A percentile compares a stretch with the other conserved stretches of the same genome.
These are phyloP conservation scores for Pogostemon cablin DNA, from an alignment of 257 asterid genomes.

Conservation along the genomic window DNA sequence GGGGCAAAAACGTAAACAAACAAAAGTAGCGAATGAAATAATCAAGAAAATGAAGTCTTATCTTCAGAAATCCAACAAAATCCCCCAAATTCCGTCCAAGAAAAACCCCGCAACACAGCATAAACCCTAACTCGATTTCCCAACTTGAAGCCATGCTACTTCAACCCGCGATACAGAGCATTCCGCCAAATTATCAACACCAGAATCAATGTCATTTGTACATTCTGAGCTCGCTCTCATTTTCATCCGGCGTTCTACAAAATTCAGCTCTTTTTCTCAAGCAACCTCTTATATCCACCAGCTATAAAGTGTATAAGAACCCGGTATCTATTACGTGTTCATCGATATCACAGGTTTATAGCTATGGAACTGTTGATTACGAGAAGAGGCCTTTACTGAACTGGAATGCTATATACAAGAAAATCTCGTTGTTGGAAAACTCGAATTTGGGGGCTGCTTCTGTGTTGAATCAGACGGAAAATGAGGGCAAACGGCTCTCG, in stretches of 20 bases:
- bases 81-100: not conserved
- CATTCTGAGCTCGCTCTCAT: slow-evolving; percentile 45
- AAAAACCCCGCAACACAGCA: slow-evolving; percentile 16
- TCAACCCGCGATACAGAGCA: slow-evolving; percentile 52
- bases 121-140: slow-evolving; percentile 43
- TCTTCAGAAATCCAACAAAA: slow-evolving; percentile 26
- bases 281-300: slow-evolving; percentile 38
- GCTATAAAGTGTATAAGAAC: slow-evolving; percentile 36
- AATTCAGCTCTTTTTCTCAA: slow-evolving; percentile 39
- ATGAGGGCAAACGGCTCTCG: slow-evolving; percentile 57
- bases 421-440: slow-evolving; percentile 53
- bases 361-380: slow-evolving; percentile 62
- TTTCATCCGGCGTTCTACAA: slow-evolving; percentile 54
- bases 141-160: slow-evolving; percentile 56
- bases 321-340: slow-evolving; percentile 49
- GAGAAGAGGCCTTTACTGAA: slow-evolving; percentile 60
- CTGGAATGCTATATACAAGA: slow-evolving; percentile 70
- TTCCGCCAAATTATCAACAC: slow-evolving; percentile 40
- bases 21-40: slow-evolving; percentile 5
- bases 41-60: slow-evolving; percentile 27
- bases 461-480: slow-evolving; percentile 77
- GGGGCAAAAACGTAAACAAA: slow-evolving; percentile 24
- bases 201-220: slow-evolving; percentile 29
- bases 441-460: slow-evolving; percentile 53
- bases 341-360: slow-evolving; percentile 55